Base-by-base conservation (phyloP, 805 yeast species). In the Teunomyces pallodes region DNA sequence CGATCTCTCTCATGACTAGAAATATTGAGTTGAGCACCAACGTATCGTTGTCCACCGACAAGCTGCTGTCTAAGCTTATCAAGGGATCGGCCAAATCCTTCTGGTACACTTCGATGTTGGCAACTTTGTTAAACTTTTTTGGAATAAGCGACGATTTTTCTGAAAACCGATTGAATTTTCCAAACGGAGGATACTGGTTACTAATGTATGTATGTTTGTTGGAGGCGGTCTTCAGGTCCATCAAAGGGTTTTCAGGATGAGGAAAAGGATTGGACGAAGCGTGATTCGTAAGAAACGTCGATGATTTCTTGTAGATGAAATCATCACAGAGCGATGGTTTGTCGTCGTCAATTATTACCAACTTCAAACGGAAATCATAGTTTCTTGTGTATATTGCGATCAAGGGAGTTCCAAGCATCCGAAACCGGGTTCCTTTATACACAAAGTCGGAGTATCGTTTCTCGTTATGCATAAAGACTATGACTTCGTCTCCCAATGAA, bases 371-470 rank as follows among this genome's bases (percentile, higher is more conserved):
- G 3, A 73, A 74, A 45, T 63, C 65, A 53, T 63, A 65, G 29
- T 50, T 56, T 46, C 56, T 49, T n/a, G 65, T 53, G 51, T 66
- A 61, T 3, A 67, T 65, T 48, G 60, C 58, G 2, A 62, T 47
- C n/a, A 68, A 49, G 5, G 74, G 52, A 4, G 74, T 63, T 4
- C 77, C 77, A 14, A 67, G 42, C 4, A 71, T 57, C 42, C 77
- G 60, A 53, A 73, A 73, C 10, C 75, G 54, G 3, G 76, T 71
- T 35, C 51, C 53, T 33, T 62, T 61, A 51, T 69, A 72, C 28
- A 43, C 56, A 53, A 73, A 73, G 56, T 73, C 77, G 9, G 73
- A 62, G 52, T 66, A 69, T 3, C 76, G 72, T 46, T 64, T 60
- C 52, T 56, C 60, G 46, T 64, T 65, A 56, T 68, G 64, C 53